Evolutionary conservation across 1,284 basidiomycete genomes (phyloP), one percentile per base, ranked within the genome.

Genomic region (Rhodotorula sp.): DNA sequence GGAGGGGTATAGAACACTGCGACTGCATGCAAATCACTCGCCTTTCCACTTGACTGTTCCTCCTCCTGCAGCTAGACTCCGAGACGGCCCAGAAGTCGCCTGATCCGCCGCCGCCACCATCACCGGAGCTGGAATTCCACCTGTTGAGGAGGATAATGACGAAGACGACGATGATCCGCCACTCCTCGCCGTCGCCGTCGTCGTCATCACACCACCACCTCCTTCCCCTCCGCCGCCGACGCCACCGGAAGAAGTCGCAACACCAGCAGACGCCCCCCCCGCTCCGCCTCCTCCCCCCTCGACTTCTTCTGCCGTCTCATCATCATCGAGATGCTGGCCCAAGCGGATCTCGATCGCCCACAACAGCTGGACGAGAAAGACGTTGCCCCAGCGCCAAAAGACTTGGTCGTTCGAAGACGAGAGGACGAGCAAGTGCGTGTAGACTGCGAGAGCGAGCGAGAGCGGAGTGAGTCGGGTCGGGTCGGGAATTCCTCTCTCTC

Each of bases 371-470:
- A 76, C 76, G 51, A 76, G 60, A 57, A 77, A 76, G 49, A 79
- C 61, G 59, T 77, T 78, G 16, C 69, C 54, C 78, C 78, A 79
- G 10, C 76, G 68, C 77, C 77, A 78, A 59, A 76, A 76, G 23
- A 59, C 58, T 59, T 75, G 71, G 63, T 78, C 73, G 43, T 56
- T 52, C 21, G 69, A 63, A 14, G 62, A 63, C 26, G 70, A 72
- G 54, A 76, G 68, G 26, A 79, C 68, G 29, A 79, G 65, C 18
- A 79, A 69, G 63, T 79, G 78, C 14, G 78, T 79, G 71, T 79
- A 78, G 26, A 78, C 77, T 56, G 58, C 49, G 23, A 29, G 26
- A 62, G 26, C 10, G n/a, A 15, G n/a, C 8, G 14, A n/a, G 34
- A 8, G 31, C 31, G 21, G 57, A 15, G 52, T n/a, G n/a, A 56